Conservation (phyloP, 2,329 filamentous ascomycete species). For the Elsinoe australis region DNA sequence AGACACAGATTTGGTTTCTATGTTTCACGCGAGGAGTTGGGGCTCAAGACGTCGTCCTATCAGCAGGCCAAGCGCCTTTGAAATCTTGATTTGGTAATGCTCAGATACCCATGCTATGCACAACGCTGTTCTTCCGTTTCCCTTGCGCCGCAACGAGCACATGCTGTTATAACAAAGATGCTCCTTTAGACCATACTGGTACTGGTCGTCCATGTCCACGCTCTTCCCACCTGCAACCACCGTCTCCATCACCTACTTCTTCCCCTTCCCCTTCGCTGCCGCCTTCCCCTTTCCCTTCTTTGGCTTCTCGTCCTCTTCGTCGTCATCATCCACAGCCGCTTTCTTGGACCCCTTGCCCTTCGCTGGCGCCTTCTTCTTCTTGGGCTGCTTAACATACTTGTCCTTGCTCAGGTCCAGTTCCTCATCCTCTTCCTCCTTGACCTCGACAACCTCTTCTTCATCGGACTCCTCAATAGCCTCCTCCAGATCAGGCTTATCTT, state of each 20-base stretch:
- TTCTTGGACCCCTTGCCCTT: constrained; percentile 43
- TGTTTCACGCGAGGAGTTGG: constrained; percentile 4
- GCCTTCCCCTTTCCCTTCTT: constrained; percentile 40
- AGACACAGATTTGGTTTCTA: not conserved
- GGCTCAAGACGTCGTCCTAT: not conserved
- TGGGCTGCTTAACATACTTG: constrained; percentile 91
- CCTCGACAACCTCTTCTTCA: constrained; percentile 45
- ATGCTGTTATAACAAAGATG: too few species aligned
- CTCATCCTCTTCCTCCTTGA: constrained; percentile 54
- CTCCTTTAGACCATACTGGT: too few species aligned
- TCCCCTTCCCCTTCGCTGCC: constrained; percentile 44
- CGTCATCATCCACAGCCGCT: constrained; percentile 29
- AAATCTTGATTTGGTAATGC: not conserved
- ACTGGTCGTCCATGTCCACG: not conserved
- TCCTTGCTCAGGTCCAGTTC: constrained; percentile 84
- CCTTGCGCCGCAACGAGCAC: too few species aligned
- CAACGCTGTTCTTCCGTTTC: not conserved
- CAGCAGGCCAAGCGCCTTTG: not conserved
- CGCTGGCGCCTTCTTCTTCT: constrained; percentile 52
- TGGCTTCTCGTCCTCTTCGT: constrained; percentile 44
- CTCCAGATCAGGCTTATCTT: constrained; percentile 84
- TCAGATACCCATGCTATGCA: constrained; percentile 15
- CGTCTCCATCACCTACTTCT: constrained; percentile 31
- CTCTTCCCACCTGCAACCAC: not conserved
- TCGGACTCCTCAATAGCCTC: constrained; percentile 91